phyloP scores from a whole-genome alignment of 441 rosid genomes.

The Cnidoscolus chayamansa region DNA sequence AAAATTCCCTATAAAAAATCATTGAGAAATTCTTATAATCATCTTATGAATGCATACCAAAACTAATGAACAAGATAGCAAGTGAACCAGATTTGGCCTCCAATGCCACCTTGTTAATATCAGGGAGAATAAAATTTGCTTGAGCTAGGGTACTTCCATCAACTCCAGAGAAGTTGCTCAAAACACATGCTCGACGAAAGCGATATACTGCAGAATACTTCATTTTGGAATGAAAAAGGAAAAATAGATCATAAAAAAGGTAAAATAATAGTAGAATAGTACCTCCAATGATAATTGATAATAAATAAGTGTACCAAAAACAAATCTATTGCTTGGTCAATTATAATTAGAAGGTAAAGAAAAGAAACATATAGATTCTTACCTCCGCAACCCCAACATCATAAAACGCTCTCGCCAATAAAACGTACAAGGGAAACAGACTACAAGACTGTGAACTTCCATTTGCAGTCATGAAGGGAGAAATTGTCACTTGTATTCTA shows the following conservation, averaged over 20 bases:
- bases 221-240: constrained; percentile 36
- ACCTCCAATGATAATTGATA: constrained; percentile 19
- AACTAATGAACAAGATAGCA: constrained; percentile 73
- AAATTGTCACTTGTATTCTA: constrained; percentile 76
- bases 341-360: constrained; percentile 9
- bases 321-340: constrained; percentile 1
- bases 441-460: constrained; percentile 49
- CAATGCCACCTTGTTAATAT: constrained; percentile 65
- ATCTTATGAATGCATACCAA: constrained; percentile 49
- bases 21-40: constrained; percentile 1
- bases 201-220: constrained; percentile 90
- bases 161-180: constrained; percentile 65
- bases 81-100: constrained; percentile 83
- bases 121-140: constrained; percentile 81
- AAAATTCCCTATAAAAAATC: constrained; percentile 12
- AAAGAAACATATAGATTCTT: constrained; percentile 17
- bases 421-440: constrained; percentile 68
- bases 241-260: constrained; percentile 26
- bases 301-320: not conserved
- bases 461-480: constrained; percentile 44
- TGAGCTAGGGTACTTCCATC: constrained; percentile 63
- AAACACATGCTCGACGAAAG: constrained; percentile 71
- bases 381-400: constrained; percentile 61
- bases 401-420: constrained; percentile 76
- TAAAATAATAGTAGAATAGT: not conserved